phyloP scores from a whole-genome alignment of 2,329 filamentous ascomycete species.

The Stachybotrys chartarum region DNA sequence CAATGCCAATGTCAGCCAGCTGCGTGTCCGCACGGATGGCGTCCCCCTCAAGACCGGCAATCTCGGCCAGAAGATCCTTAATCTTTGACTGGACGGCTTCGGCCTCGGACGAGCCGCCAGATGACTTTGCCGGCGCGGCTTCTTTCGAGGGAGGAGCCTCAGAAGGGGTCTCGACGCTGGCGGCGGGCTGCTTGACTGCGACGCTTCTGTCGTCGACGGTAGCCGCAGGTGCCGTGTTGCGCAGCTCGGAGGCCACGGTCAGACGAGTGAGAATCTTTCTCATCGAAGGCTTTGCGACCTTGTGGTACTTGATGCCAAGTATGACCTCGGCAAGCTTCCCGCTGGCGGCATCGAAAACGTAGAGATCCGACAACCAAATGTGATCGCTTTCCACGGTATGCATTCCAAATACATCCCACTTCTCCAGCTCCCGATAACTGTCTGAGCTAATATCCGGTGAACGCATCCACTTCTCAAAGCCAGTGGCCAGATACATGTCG shows the following conservation, averaged over 20 bases:
- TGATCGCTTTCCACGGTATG: neutral
- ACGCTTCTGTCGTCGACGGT: neutral
- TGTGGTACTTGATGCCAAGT: neutral
- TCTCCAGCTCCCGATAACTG: neutral
- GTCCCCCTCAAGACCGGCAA: conserved; percentile 25
- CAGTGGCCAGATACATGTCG: neutral
- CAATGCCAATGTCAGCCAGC: conserved; percentile 37
- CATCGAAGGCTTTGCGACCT: neutral
- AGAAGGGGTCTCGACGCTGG: neutral
- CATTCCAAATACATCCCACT: neutral
- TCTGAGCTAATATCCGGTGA: neutral
- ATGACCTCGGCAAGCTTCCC: neutral
- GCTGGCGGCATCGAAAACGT: conserved; percentile 1
- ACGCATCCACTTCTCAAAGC: neutral
- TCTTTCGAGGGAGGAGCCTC: neutral
- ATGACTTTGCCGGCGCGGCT: neutral
- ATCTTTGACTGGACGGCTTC: conserved; percentile 2
- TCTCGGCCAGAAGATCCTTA: conserved; percentile 11
- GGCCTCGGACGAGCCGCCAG: neutral
- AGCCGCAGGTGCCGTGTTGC: no score
- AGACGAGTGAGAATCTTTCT: neutral
- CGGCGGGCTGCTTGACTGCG: neutral
- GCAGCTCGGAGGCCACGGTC: neutral
- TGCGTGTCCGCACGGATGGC: conserved; percentile 27
- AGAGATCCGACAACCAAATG: neutral